Base-by-base conservation (phyloP, 768 basidiomycete species). In the Russula virescens region DNA sequence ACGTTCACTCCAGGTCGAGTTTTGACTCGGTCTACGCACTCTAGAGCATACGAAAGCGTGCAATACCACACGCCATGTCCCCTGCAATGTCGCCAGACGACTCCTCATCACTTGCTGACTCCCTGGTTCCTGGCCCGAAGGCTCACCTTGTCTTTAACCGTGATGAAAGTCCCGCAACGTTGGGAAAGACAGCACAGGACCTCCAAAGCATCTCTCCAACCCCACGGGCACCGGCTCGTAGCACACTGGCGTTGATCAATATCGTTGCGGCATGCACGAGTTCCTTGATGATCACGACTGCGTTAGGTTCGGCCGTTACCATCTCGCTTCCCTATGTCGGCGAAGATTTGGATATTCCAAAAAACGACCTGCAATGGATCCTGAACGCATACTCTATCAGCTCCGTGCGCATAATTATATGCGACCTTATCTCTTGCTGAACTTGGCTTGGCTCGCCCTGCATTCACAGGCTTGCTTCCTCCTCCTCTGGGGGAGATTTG, bases 401-500 rank as follows among this genome's bases (percentile, higher is more conserved):
- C 68, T 85, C 84, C 13, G 87, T 86, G 14, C n/a, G 78, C 46
- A n/a, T 31, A 31, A 4, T 31, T 8, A 31, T 31, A 31, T 35
- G 14, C 11, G 31, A 28, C 21, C 14, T 18, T 40, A 26, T 40
- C 13, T 38, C 14, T 9, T 38, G 5, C 11, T 40, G 21, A 40
- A 40, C 18, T 31, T 31, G 31, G 31, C 34, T 51, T 8, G 2
- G 21, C 45, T 50, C 3, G 59, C 47, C 49, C 46, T 50, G 8
- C 23, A 16, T 8, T 8, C 25, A 13, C 62, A 90, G 89, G 89
- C 87, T 9, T 94, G 91, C 68, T 76, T 93, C 13, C 80, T 93
- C 3, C 77, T 94, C 11, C 80, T 91, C 14, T 84, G 83, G 28
- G 92, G 92, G 0, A 79, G 90, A n/a, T 72, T 94, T 1, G 89